Evolutionary conservation across 352 stramenopile genomes (phyloP).

Genomic region (Globisporangium cederbergense): DNA sequence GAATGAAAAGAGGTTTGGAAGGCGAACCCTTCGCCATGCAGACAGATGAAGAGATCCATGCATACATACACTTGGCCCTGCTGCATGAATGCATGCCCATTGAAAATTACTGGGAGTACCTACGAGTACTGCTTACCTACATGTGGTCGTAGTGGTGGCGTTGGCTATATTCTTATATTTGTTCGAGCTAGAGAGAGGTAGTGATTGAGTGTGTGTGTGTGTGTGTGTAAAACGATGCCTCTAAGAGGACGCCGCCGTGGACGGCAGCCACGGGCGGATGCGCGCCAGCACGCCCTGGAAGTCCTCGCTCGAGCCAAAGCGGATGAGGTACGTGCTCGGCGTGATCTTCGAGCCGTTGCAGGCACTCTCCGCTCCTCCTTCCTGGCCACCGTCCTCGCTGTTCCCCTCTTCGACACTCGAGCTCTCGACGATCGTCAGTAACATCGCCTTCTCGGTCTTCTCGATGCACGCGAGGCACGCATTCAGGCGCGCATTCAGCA

Average conservation of each 20-base stretch:
- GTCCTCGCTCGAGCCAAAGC: slow-evolving; percentile 58
- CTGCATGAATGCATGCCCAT: not conserved
- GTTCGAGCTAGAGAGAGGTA: not conserved
- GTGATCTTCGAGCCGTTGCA: slow-evolving; percentile 32
- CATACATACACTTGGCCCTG: not conserved
- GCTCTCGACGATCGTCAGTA: slow-evolving; percentile 59
- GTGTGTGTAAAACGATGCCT: slow-evolving; percentile 1
- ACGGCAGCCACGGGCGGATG: slow-evolving; percentile 40
- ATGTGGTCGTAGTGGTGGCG: not conserved
- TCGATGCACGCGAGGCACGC: slow-evolving; percentile 61
- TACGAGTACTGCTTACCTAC: too few species aligned
- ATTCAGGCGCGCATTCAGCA: slow-evolving; percentile 65
- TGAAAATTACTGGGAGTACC: too few species aligned
- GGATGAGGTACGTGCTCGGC: slow-evolving; percentile 69
- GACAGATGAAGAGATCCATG: too few species aligned
- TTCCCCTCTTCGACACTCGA: slow-evolving; percentile 19
- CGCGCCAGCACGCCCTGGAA: slow-evolving; percentile 43
- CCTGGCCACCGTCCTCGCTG: slow-evolving; percentile 6
- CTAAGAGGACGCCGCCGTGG: slow-evolving; percentile 16
- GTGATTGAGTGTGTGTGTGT: too few species aligned
- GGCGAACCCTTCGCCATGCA: too few species aligned
- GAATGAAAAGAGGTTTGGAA: not conserved
- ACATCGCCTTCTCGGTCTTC: slow-evolving; percentile 78
- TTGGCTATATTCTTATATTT: slow-evolving; percentile 11
- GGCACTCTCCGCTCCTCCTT: not conserved